A percentile compares a stretch with the other conserved stretches of the same genome.
Evolutionary conservation across 331 rosid species (phyloP).

Genomic region (Acacia concinna): DNA sequence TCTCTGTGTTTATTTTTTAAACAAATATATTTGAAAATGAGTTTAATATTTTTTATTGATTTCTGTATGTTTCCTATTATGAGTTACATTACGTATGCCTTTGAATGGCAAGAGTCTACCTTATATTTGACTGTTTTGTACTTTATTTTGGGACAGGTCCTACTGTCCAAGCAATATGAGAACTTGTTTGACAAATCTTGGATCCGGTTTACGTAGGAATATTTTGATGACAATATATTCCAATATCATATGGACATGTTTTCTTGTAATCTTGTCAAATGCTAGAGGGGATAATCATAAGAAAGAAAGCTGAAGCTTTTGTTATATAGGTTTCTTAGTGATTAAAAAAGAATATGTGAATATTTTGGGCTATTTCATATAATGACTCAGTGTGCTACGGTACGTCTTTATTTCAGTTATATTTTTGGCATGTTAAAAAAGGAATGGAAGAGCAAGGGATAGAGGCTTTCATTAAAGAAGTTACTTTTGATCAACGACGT

Average conservation of each 20-base stretch:
- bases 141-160: constrained; percentile 40
- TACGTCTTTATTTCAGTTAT: too few species aligned
- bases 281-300: background rate
- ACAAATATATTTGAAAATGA: too few species aligned
- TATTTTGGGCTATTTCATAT: too few species aligned
- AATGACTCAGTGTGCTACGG: too few species aligned
- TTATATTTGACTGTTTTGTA: constrained; percentile 47
- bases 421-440: too few species aligned
- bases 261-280: background rate
- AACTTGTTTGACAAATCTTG: constrained; percentile 38
- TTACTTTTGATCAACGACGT: too few species aligned
- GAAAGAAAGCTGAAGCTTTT: background rate
- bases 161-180: constrained; percentile 33
- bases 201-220: constrained; percentile 23
- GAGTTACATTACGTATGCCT: constrained; percentile 25
- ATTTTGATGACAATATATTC: background rate
- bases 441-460: too few species aligned
- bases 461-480: too few species aligned
- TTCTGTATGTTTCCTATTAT: constrained; percentile 19
- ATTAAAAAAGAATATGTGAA: background rate
- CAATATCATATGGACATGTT: background rate
- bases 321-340: background rate
- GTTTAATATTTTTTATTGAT: too few species aligned
- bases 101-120: constrained; percentile 46
- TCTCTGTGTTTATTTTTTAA: too few species aligned